Evolutionary conservation across 2,329 filamentous ascomycete species (phyloP), one percentile per base, ranked within the genome.

Genomic region (Trichoderma lentiforme): DNA sequence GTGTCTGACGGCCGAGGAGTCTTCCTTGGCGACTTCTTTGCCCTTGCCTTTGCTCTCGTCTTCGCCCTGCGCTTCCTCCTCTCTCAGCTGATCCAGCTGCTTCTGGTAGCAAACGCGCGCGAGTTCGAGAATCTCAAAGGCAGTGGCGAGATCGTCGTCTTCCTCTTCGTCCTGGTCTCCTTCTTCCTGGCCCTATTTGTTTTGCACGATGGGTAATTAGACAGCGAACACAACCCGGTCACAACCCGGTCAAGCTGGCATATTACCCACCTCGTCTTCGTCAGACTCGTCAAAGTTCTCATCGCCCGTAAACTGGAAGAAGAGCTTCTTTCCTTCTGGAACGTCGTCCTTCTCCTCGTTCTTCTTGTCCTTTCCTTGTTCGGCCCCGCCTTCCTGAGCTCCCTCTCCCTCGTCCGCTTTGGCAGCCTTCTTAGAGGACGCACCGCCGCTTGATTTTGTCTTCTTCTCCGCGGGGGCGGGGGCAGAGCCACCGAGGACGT

Each of bases 231-330:
- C 43, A 60, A 62, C 4, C 47, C 24, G 51, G 43, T 43, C 53
- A 47, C 43, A 60, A 61, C 6, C 47, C 26, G 51, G 43, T 43
- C 21, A 66, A 68, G 60, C 39, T 63, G 62, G 53, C n/a, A 61
- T 14, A 69, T 62, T 39, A 73, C 82, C 86, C 74, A 86, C 89
- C 65, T 90, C 90, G 63, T 93, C 92, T 8, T 92, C 92, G 63
- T 96, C 94, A 0, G 91, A 93, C 70, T 93, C 91, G 69, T 93
- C 93, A 84, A 94, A 97, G 79, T 97, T 95, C 82, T 98, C 95
- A 79, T 98, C 95, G 71, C 96, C 96, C 5, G 90, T 92, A 79
- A 99, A 97, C 77, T 97, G 93, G 81, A 99, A 98, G 74, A 93
- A 89, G 0, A 93, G 90, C 80, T 95, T 95, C 81, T 91, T 92